Percentiles rank a stretch among this genome's conserved stretches.
Evolutionary conservation across 1,284 basidiomycete genomes (phyloP).

Genomic region (Anthracocystis walkeri): DNA sequence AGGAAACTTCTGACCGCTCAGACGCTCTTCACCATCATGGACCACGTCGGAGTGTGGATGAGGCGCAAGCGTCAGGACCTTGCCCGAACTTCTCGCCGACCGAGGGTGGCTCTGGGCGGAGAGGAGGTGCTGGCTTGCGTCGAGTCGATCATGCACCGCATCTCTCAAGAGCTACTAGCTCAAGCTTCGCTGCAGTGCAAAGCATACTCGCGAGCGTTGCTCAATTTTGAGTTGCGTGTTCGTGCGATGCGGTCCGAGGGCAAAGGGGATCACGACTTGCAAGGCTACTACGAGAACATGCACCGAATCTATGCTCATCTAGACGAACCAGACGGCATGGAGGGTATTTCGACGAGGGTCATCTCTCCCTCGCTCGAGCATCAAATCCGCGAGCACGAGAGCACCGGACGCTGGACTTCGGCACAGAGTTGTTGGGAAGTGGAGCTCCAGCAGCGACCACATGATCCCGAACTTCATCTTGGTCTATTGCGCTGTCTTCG

Average conservation of each 20-base stretch:
- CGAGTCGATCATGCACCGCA: constrained; percentile 82
- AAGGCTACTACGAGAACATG: constrained; percentile 86
- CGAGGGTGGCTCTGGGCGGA: constrained; percentile 34
- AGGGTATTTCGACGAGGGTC: constrained; percentile 91
- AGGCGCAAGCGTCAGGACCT: constrained; percentile 71
- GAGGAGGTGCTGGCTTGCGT: constrained; percentile 71
- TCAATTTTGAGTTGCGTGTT: constrained; percentile 85
- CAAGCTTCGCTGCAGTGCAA: constrained; percentile 93
- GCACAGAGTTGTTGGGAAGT: constrained; percentile 99
- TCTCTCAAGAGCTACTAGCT: constrained; percentile 89
- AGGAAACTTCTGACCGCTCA: constrained; percentile 72
- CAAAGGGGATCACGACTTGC: constrained; percentile 66
- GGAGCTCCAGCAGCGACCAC: constrained; percentile 87
- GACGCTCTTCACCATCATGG: constrained; percentile 93
- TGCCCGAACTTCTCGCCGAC: constrained; percentile 36
- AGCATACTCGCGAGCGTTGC: constrained; percentile 90
- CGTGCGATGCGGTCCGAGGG: constrained; percentile 60
- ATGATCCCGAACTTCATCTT: constrained; percentile 88
- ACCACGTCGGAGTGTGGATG: constrained; percentile 93
- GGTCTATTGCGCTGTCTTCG: constrained; percentile 91
- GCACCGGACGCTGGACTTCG: constrained; percentile 95
- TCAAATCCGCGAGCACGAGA: constrained; percentile 98
- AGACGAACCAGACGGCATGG: constrained; percentile 99
- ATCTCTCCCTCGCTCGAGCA: constrained; percentile 91
- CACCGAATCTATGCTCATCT: constrained; percentile 96